These are phyloP conservation scores for Trichoderma erinaceum DNA, from an alignment of 495 filamentous ascomycete species.

Conservation along the genomic window DNA sequence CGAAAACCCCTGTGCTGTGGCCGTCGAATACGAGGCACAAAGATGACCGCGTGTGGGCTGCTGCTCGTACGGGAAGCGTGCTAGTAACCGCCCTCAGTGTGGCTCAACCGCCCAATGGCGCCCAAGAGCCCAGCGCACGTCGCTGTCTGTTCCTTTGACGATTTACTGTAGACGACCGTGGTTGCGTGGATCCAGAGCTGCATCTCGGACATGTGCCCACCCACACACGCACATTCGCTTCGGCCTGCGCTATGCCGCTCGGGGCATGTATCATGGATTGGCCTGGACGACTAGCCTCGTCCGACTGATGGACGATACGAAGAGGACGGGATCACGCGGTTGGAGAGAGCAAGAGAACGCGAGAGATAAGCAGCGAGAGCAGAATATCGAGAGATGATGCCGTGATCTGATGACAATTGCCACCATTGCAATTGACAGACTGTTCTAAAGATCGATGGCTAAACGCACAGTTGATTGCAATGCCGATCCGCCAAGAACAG, in stretches of 20 bases:
- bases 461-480: too few species aligned
- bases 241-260: background rate
- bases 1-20: constrained; percentile 7
- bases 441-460: background rate
- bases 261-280: background rate
- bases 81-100: background rate
- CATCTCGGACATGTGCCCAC: constrained; percentile 2
- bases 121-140: background rate
- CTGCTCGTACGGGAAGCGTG: background rate
- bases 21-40: background rate
- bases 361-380: background rate
- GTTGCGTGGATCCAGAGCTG: background rate
- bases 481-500: background rate
- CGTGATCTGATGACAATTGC: background rate
- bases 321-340: constrained; percentile 9
- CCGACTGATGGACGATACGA: constrained; percentile 1
- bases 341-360: background rate
- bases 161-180: background rate
- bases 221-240: constrained; percentile 4
- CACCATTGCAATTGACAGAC: background rate
- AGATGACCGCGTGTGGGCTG: constrained; percentile 9
- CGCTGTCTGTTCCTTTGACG: background rate
- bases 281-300: background rate
- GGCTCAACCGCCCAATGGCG: background rate
- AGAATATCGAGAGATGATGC: background rate